Evolutionary conservation across 2,329 filamentous ascomycete species (phyloP), one percentile per base, ranked within the genome.

Genomic region (Pyrenophora tritici-repentis): DNA sequence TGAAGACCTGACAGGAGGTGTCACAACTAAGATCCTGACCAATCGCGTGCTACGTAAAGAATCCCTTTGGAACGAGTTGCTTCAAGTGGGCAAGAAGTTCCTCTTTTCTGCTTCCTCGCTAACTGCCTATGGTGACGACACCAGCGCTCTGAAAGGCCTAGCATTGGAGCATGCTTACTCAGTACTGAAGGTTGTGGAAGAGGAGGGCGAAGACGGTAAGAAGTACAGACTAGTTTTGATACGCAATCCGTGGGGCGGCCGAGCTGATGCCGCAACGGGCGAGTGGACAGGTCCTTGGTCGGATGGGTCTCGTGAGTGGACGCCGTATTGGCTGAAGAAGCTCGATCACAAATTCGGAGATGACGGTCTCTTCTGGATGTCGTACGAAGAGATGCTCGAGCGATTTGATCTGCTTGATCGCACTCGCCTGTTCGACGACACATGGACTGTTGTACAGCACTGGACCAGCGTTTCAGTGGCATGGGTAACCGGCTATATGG

Each of bases 301-400:
- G 20, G 90, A 94, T 63, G 90, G 90, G 1, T 90, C 87, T 12
- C 87, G 88, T 62, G 86, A 93, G 72, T 95, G 90, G 90, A 93
- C 87, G 1, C 79, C 88, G 0, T 86, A 91, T 58, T 90, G 87
- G 83, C 83, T 93, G 71, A 73, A 85, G 45, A 85, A 87, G 59
- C 79, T 93, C 1, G 78, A 81, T 34, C 88, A 92, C 66, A 83
- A 81, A 16, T 92, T 92, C 62, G 88, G 87, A 26, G 86, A 90
- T 58, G 88, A 92, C 61, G 89, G 88, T 6, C 53, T 83, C 22
- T 85, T 86, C 67, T 86, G 82, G 81, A 84, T 85, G 54, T 79
- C 78, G 1, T 86, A 83, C 58, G 73, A 81, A 6, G 83, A 86
- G 49, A 74, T 85, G 20, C 73, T 83, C 3, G 78, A 76, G 49